Percentiles rank a stretch among this genome's conserved stretches.
Evolutionary conservation across 2,329 filamentous ascomycete species (phyloP).

Genomic region (Orbilia quercus): DNA sequence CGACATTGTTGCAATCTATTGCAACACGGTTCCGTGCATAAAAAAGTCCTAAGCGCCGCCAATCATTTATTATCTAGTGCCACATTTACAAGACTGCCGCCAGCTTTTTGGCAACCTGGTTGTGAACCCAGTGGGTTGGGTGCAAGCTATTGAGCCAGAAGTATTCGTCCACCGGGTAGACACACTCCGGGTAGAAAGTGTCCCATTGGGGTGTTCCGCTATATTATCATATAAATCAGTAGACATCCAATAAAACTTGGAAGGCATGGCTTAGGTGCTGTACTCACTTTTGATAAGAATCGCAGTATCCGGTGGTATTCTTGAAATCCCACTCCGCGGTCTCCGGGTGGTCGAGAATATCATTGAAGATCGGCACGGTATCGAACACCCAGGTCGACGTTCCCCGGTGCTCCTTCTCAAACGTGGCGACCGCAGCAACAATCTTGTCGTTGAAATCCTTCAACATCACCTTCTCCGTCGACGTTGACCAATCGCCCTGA

Average conservation of each 20-base stretch:
- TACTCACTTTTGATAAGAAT: slow-evolving; percentile 68
- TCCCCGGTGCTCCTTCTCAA: slow-evolving; percentile 44
- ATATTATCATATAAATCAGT: too few relatives aligned
- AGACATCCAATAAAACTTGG: too few relatives aligned
- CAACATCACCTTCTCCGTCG: slow-evolving; percentile 65
- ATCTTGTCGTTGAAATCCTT: slow-evolving; percentile 68
- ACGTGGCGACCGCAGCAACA: slow-evolving; percentile 66
- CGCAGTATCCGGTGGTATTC: slow-evolving; percentile 70
- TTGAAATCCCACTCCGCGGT: slow-evolving; percentile 65
- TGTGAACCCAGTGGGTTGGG: slow-evolving; percentile 73
- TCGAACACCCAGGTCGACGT: slow-evolving; percentile 65
- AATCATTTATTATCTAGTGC: too few relatives aligned
- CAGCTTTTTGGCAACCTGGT: slow-evolving; percentile 69
- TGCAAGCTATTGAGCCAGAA: slow-evolving; percentile 74
- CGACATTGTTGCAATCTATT: not conserved
- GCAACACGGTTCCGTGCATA: not conserved
- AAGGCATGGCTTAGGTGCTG: too few relatives aligned
- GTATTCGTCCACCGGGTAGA: slow-evolving; percentile 71
- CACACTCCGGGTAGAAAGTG: slow-evolving; percentile 66
- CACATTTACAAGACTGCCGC: slow-evolving; percentile 62
- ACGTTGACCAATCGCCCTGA: slow-evolving; percentile 62
- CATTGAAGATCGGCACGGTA: slow-evolving; percentile 67
- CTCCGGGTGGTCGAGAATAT: slow-evolving; percentile 68
- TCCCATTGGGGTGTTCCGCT: slow-evolving; percentile 66
- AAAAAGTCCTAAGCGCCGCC: slow-evolving; percentile 21